Conservation (phyloP, 805 yeast species). For the Diddensiella santjacobensis region DNA sequence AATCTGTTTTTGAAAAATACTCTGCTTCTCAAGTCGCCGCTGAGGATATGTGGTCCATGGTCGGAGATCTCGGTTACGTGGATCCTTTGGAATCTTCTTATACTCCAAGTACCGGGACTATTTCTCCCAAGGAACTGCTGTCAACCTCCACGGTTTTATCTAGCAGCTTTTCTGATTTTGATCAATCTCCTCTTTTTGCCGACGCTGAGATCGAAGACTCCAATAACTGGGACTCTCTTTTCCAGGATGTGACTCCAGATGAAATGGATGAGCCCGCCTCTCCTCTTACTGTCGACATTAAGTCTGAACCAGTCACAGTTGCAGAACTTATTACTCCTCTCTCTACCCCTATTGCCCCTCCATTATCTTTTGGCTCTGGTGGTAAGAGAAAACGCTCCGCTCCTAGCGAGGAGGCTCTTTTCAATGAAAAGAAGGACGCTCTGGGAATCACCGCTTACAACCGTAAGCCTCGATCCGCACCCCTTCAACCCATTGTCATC, state of each 20-base stretch:
- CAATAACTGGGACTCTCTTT: constrained; percentile 34
- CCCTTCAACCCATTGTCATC: constrained; percentile 64
- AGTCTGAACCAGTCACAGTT: not conserved
- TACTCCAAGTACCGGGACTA: constrained; percentile 11
- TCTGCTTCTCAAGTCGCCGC: constrained; percentile 31
- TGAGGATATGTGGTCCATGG: constrained; percentile 28
- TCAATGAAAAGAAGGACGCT: constrained; percentile 50
- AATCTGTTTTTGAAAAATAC: constrained; percentile 32
- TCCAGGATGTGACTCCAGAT: constrained; percentile 23
- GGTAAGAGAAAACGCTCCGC: constrained; percentile 18
- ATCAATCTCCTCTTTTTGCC: constrained; percentile 32
- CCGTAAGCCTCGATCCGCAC: constrained; percentile 69
- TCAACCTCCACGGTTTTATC: constrained; percentile 10
- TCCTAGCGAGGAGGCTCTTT: constrained; percentile 14
- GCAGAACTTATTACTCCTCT: constrained; percentile 3
- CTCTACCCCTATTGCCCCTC: not conserved
- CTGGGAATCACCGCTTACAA: constrained; percentile 73
- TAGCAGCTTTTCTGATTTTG: constrained; percentile 23
- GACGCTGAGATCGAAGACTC: constrained; percentile 28
- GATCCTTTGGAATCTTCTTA: constrained; percentile 14
- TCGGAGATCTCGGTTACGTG: constrained; percentile 15
- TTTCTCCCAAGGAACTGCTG: constrained; percentile 24
- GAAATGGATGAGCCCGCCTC: not conserved
- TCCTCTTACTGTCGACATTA: not conserved
- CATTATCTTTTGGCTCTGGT: not conserved